A percentile compares a stretch with the other conserved stretches of the same genome.
Conservation (phyloP, 228 moss, liverwort and hornwort species). For the Sphagnum magellanicum region DNA sequence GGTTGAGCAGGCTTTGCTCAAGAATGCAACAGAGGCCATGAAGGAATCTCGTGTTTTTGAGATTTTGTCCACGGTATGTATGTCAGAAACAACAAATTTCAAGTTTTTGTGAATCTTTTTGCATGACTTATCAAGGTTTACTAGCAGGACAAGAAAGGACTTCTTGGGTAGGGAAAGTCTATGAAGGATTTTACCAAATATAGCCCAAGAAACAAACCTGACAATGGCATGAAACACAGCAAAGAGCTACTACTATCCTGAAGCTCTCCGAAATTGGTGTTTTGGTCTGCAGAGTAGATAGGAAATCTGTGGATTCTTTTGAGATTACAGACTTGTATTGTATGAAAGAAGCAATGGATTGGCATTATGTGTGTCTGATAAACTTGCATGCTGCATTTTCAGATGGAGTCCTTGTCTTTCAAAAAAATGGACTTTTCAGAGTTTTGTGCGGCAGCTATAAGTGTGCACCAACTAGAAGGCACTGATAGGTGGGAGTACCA, state of each 20-base stretch:
- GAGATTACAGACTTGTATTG: background rate
- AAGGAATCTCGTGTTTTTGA: slow-evolving; percentile 86
- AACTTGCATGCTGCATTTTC: background rate
- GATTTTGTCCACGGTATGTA: slow-evolving; percentile 72
- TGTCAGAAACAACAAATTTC: background rate
- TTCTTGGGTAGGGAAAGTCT: background rate
- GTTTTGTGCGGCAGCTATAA: slow-evolving; percentile 92
- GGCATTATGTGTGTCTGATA: background rate
- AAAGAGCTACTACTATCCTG: background rate
- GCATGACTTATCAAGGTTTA: too few species aligned
- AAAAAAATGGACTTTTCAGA: slow-evolving; percentile 95
- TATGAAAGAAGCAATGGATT: background rate
- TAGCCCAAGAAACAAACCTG: too few species aligned
- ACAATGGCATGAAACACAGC: too few species aligned
- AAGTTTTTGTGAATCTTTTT: background rate
- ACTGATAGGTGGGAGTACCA: slow-evolving; percentile 96
- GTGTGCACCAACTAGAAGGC: slow-evolving; percentile 89
- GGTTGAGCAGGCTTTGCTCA: slow-evolving; percentile 54
- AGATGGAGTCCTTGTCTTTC: slow-evolving; percentile 89
- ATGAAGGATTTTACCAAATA: background rate
- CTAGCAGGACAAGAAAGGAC: background rate
- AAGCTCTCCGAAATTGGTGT: background rate
- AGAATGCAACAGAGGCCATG: slow-evolving; percentile 88
- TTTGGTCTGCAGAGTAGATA: background rate
- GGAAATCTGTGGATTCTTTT: background rate